Conservation (phyloP, 2,329 filamentous ascomycete species). For the Triangularia setosa region DNA sequence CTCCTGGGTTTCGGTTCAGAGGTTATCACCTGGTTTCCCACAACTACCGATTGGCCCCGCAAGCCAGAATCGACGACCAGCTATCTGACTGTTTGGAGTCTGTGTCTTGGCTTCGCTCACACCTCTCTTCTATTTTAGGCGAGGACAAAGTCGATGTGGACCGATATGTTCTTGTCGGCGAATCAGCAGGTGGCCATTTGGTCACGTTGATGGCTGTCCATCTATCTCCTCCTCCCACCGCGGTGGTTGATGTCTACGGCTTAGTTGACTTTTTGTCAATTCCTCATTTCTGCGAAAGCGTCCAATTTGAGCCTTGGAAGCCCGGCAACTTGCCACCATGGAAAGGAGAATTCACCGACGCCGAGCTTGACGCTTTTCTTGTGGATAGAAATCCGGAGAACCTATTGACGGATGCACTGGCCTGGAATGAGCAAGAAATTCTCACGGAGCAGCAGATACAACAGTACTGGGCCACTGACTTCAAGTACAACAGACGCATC, state of each 20-base stretch:
- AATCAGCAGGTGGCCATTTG: conserved; percentile 25
- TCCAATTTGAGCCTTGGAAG: not conserved
- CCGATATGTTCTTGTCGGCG: conserved; percentile 23
- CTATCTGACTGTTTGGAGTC: conserved; percentile 21
- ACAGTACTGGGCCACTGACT: conserved; percentile 19
- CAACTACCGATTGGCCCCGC: conserved; percentile 26
- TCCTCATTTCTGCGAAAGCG: conserved; percentile 3
- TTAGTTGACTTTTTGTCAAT: conserved; percentile 18
- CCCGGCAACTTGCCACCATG: conserved; percentile 7
- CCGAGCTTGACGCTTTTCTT: conserved; percentile 16
- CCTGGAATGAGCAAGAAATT: conserved; percentile 21
- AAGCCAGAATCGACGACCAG: conserved; percentile 22
- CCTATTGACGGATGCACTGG: conserved; percentile 17
- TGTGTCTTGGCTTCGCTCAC: conserved; percentile 20
- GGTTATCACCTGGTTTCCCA: conserved; percentile 25
- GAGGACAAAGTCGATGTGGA: conserved; percentile 20
- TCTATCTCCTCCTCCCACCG: conserved; percentile 12
- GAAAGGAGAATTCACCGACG: conserved; percentile 22
- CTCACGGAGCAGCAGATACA: conserved; percentile 17
- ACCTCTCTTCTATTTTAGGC: conserved; percentile 19
- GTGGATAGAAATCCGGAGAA: conserved; percentile 19
- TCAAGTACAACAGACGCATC: conserved; percentile 18
- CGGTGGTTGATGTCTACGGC: conserved; percentile 23
- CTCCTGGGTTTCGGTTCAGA: conserved; percentile 19
- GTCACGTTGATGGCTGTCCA: conserved; percentile 20